These are phyloP conservation scores for Gracilariopsis chorda DNA, from an alignment of 23 red algal genomes.

Conservation along the genomic window DNA sequence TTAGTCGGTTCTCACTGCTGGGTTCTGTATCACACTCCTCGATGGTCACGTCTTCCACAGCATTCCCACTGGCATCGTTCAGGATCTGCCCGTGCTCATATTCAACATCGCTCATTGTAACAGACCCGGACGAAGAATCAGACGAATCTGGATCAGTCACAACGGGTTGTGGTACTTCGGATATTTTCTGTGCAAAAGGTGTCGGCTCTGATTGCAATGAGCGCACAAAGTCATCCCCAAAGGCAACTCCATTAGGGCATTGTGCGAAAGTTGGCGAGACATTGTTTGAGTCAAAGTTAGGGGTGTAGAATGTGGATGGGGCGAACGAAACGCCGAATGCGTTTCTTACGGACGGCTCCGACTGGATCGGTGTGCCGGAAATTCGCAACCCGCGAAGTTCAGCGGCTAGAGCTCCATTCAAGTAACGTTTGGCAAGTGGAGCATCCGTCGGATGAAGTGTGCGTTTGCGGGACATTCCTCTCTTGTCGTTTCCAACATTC, in stretches of 20 bases:
- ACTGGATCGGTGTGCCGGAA: not conserved
- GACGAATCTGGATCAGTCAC: not conserved
- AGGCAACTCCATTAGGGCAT: not conserved
- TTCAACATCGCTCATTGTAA: not conserved
- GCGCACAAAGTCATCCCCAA: slow-evolving; percentile 35
- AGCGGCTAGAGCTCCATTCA: slow-evolving; percentile 46
- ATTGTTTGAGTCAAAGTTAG: not conserved
- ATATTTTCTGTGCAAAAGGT: not conserved
- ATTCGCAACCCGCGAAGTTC: slow-evolving; percentile 28
- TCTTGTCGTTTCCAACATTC: not conserved
- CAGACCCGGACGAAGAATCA: slow-evolving; percentile 5
- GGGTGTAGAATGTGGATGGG: slow-evolving; percentile 19
- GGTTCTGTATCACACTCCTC: not conserved
- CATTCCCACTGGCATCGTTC: not conserved
- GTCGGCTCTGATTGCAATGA: not conserved
- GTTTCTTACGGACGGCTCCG: not conserved
- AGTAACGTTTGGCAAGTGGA: slow-evolving; percentile 15
- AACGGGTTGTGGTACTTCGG: not conserved
- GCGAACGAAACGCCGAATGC: slow-evolving; percentile 32
- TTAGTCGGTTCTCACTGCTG: slow-evolving; percentile 27
- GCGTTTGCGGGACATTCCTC: slow-evolving; percentile 44
- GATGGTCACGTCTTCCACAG: not conserved
- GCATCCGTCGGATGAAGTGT: not conserved
- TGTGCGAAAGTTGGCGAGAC: not conserved
- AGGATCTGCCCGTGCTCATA: not conserved